phyloP scores from a whole-genome alignment of 768 basidiomycete genomes.

The Kwoniella sp. region DNA sequence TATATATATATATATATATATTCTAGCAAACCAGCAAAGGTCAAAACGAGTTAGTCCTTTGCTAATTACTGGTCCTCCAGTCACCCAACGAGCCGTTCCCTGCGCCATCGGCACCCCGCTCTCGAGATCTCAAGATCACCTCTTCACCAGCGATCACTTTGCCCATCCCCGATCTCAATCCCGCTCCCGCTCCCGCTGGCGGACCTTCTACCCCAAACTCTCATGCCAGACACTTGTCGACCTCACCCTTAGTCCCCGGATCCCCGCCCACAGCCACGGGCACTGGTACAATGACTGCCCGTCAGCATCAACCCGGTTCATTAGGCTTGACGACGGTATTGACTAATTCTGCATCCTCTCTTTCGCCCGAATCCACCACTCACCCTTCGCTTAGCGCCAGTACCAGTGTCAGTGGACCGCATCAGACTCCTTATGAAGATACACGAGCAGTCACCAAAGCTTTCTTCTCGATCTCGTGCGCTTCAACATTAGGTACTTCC shows the following conservation, averaged over 20 bases:
- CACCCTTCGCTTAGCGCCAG: background rate
- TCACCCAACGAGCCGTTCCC: slow-evolving; percentile 77
- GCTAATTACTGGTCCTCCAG: no score
- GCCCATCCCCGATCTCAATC: background rate
- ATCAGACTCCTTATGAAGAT: slow-evolving; percentile 36
- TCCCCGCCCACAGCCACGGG: slow-evolving; percentile 3
- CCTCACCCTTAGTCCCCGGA: slow-evolving; percentile 10
- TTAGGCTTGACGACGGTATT: background rate
- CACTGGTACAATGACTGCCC: background rate
- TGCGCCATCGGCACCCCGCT: slow-evolving; percentile 63
- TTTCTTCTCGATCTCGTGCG: slow-evolving; percentile 81
- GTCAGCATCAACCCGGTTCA: background rate
- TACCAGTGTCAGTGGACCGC: background rate
- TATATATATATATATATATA: no score
- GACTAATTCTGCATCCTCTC: background rate
- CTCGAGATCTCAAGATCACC: background rate
- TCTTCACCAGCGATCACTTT: background rate
- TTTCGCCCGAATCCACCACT: background rate
- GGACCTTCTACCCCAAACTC: background rate
- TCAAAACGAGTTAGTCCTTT: no score
- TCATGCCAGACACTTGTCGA: slow-evolving; percentile 13
- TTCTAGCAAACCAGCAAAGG: no score
- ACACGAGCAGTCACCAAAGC: slow-evolving; percentile 57
- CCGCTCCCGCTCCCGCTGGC: no score
- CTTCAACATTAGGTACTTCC: slow-evolving; percentile 75